Conservation (phyloP, 441 rosid genomes). For the Populus hybrid region DNA sequence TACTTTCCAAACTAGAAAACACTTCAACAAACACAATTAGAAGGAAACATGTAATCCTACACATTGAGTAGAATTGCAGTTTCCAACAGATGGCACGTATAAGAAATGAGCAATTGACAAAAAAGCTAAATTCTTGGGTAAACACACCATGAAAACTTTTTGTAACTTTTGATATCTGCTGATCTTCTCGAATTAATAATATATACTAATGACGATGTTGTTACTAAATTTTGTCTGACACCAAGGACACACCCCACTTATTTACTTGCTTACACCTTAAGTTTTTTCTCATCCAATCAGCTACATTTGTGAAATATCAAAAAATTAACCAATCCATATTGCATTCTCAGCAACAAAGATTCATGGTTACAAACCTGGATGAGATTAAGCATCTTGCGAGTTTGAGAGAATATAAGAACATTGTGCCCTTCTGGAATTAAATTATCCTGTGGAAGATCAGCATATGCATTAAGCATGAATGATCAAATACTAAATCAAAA, state of each 20-base stretch:
- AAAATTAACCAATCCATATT: not conserved
- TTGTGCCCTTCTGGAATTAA: constrained; percentile 86
- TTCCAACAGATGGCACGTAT: not conserved
- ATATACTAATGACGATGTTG: not conserved
- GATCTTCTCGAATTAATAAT: not conserved
- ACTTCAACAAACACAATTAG: not conserved
- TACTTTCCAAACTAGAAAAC: not conserved
- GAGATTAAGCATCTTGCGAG: constrained; percentile 94
- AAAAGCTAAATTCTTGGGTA: not conserved
- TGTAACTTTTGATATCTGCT: not conserved
- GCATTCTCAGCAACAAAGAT: not conserved
- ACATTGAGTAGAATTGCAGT: not conserved
- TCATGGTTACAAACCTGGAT: constrained; percentile 64
- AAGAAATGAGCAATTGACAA: not conserved
- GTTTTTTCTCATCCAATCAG: not conserved
- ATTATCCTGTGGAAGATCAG: constrained; percentile 45
- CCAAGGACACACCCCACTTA: not conserved
- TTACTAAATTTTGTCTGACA: not conserved
- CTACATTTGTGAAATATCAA: not conserved
- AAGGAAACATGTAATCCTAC: not conserved
- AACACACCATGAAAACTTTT: too few relatives aligned
- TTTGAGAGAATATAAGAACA: constrained; percentile 94
- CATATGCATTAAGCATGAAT: constrained; percentile 15
- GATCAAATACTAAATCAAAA: constrained; percentile 11
- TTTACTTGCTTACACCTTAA: not conserved